phyloP scores from a whole-genome alignment of 805 yeast species.

The Saccharomycopsis fodiens region DNA sequence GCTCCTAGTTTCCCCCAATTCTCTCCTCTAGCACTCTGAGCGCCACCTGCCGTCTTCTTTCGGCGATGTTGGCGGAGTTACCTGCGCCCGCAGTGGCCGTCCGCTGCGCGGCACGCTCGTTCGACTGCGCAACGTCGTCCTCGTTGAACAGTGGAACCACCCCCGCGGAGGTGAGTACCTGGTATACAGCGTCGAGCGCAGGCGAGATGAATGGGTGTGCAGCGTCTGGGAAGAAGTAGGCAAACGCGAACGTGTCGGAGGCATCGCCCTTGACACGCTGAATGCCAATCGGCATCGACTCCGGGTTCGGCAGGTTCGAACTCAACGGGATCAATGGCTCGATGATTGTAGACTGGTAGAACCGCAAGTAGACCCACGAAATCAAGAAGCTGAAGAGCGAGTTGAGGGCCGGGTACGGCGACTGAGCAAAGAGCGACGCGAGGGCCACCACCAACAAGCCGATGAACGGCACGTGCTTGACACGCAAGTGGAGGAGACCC shows the following conservation, averaged over 20 bases:
- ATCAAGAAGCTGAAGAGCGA: conserved; percentile 44
- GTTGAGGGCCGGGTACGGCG: conserved; percentile 16
- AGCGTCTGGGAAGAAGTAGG: conserved; percentile 73
- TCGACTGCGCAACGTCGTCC: conserved; percentile 65
- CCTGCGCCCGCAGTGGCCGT: conserved; percentile 45
- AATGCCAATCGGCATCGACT: conserved; percentile 22
- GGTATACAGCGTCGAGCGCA: conserved; percentile 38
- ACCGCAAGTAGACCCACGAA: conserved; percentile 74
- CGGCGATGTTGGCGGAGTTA: conserved; percentile 47
- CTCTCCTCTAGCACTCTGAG: conserved; percentile 67
- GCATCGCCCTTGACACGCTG: conserved; percentile 67
- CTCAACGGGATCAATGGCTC: conserved; percentile 49
- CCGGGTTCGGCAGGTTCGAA: conserved; percentile 15
- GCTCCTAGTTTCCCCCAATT: conserved; percentile 26
- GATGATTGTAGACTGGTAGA: conserved; percentile 51
- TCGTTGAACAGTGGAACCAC: conserved; percentile 57
- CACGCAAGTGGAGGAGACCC: conserved; percentile 42
- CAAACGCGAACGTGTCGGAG: conserved; percentile 77
- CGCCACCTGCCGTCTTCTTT: conserved; percentile 72
- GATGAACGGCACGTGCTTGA: conserved; percentile 56
- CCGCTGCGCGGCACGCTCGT: conserved; percentile 62
- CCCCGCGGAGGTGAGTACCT: conserved; percentile 34
- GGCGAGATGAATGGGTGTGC: conserved; percentile 45
- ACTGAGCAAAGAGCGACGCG: conserved; percentile 23
- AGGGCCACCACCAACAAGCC: conserved; percentile 26